A percentile compares a stretch with the other conserved stretches of the same genome.
Conservation (phyloP, 1,284 basidiomycete genomes). For the Ganoderma lingzhi region DNA sequence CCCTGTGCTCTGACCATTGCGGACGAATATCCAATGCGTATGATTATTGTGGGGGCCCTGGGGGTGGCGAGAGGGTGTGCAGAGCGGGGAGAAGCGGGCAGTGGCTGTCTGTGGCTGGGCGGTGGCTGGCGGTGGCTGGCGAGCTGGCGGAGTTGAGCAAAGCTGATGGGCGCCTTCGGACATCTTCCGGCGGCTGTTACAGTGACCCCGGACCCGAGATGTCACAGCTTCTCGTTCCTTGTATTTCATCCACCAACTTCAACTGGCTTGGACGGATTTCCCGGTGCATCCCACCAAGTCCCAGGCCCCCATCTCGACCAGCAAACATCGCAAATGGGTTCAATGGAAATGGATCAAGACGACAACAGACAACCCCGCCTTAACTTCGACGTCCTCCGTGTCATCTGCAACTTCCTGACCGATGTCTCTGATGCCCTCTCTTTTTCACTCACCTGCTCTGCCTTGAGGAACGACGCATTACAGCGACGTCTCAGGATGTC, state of each 20-base stretch:
- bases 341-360: neutral
- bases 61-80: constrained; percentile 2
- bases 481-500: constrained; percentile 7
- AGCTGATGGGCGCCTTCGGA: constrained; percentile 22
- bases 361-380: neutral
- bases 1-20: constrained; percentile 35
- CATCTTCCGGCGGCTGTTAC: neutral
- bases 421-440: constrained; percentile 1
- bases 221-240: neutral
- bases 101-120: constrained; percentile 24
- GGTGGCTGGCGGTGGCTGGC: constrained; percentile 33
- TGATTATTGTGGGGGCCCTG: constrained; percentile 6
- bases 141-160: constrained; percentile 27
- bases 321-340: neutral
- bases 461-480: constrained; percentile 2
- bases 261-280: too few species aligned
- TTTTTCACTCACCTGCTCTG: neutral
- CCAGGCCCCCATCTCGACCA: neutral
- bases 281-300: too few species aligned
- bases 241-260: neutral
- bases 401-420: constrained; percentile 1
- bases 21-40: neutral
- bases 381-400: constrained; percentile 2
- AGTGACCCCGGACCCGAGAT: neutral
- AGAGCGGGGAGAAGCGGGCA: constrained; percentile 7